phyloP scores from a whole-genome alignment of 805 yeast species.

The Saccharomycopsis synnaedendra region DNA sequence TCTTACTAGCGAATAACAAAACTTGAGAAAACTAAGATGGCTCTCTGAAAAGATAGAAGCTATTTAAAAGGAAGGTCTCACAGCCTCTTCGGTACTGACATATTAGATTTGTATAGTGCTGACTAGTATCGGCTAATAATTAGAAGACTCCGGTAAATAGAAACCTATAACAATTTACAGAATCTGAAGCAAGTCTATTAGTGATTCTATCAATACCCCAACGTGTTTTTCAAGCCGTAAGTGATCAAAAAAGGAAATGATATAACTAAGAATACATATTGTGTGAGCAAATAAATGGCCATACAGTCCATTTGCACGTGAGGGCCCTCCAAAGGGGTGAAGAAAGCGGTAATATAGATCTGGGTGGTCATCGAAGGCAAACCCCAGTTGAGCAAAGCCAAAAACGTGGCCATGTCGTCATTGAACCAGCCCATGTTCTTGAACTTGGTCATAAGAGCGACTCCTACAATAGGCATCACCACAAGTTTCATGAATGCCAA shows the following conservation, averaged over 20 bases:
- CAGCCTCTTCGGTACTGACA: too few species aligned
- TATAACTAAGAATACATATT: conserved; percentile 37
- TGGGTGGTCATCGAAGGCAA: conserved; percentile 85
- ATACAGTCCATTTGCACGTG: conserved; percentile 68
- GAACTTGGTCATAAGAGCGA: conserved; percentile 50
- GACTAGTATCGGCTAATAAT: too few species aligned
- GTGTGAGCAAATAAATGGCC: conserved; percentile 63
- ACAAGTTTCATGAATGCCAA: conserved; percentile 51
- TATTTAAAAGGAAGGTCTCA: too few species aligned
- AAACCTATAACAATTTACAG: too few species aligned
- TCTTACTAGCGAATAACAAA: too few species aligned
- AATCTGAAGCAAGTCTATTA: too few species aligned
- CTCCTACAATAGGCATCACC: conserved; percentile 73
- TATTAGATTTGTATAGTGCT: too few species aligned
- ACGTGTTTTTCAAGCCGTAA: conserved; percentile 10
- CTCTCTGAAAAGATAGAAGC: too few species aligned
- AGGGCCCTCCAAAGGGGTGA: conserved; percentile 49
- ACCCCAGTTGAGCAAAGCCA: conserved; percentile 65
- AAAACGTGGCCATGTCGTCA: conserved; percentile 52
- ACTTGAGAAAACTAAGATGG: too few species aligned
- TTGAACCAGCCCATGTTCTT: conserved; percentile 44
- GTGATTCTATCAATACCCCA: not conserved
- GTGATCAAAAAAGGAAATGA: conserved; percentile 15
- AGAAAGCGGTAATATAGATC: conserved; percentile 80
- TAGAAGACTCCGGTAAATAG: too few species aligned